Evolutionary conservation across 345 rosid genomes (phyloP).

Genomic region (Melastoma malabathricum): DNA sequence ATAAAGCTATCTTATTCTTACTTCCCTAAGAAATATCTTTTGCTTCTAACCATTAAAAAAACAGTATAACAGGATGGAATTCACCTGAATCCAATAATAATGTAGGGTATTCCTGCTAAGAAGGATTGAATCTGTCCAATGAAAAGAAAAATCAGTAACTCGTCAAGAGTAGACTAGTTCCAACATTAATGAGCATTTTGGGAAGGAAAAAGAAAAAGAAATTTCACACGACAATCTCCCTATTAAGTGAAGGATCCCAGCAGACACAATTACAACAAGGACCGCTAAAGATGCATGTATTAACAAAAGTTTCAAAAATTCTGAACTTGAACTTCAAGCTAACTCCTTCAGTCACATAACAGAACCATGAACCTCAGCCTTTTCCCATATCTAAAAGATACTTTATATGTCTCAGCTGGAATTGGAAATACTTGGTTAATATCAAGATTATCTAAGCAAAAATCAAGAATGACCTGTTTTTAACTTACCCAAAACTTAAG

Average conservation of each 20-base stretch:
- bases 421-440: too few relatives aligned
- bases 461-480: not conserved
- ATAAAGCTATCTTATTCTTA: too few relatives aligned
- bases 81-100: conserved; percentile 86
- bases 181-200: too few relatives aligned
- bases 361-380: too few relatives aligned
- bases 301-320: too few relatives aligned
- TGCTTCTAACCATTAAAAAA: not conserved
- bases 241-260: too few relatives aligned
- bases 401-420: not conserved
- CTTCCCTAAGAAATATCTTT: not conserved
- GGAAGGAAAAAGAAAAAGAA: too few relatives aligned
- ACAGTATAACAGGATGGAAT: not conserved
- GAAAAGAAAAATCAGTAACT: conserved; percentile 4
- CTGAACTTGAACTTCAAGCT: too few relatives aligned
- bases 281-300: too few relatives aligned
- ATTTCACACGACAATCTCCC: too few relatives aligned
- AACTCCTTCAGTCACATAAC: too few relatives aligned
- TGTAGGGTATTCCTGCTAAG: conserved; percentile 81
- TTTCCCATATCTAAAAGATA: not conserved
- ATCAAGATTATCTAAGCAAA: not conserved
- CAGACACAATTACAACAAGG: too few relatives aligned
- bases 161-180: not conserved
- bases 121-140: conserved; percentile 77
- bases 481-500: conserved; percentile 78